Conservation (phyloP, 441 rosid genomes). For the Jatropha podagrica region DNA sequence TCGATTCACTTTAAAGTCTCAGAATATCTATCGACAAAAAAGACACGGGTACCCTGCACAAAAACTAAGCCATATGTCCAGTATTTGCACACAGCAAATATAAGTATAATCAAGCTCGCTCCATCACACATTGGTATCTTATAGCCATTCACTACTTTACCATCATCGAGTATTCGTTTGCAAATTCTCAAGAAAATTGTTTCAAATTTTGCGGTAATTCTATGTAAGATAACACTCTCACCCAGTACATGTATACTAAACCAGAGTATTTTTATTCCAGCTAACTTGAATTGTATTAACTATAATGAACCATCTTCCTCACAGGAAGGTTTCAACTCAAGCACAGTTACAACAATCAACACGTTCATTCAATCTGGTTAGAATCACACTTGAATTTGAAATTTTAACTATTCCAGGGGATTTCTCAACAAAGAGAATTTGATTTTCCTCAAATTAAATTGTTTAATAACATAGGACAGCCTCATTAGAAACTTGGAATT, state of each 20-base stretch:
- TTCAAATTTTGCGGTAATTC: background rate
- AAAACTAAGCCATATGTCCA: no score
- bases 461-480: slow-evolving; percentile 26
- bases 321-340: background rate
- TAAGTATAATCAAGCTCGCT: no score
- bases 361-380: slow-evolving; percentile 13
- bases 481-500: slow-evolving; percentile 4
- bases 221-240: background rate
- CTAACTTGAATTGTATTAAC: slow-evolving; percentile 15
- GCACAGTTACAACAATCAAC: slow-evolving; percentile 12
- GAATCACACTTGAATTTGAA: slow-evolving; percentile 22
- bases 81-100: no score
- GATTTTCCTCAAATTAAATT: slow-evolving; percentile 21
- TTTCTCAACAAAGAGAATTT: slow-evolving; percentile 20
- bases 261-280: slow-evolving; percentile 11
- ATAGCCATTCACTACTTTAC: no score
- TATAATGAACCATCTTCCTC: background rate
- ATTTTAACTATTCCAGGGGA: slow-evolving; percentile 19
- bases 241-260: background rate
- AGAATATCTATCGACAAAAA: no score
- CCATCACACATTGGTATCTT: no score
- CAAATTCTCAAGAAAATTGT: background rate
- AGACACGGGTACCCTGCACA: no score
- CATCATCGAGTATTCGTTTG: background rate
- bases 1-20: no score